Base-by-base conservation (phyloP, 2,329 filamentous ascomycete genomes). In the Curvularia eragrostidis region DNA sequence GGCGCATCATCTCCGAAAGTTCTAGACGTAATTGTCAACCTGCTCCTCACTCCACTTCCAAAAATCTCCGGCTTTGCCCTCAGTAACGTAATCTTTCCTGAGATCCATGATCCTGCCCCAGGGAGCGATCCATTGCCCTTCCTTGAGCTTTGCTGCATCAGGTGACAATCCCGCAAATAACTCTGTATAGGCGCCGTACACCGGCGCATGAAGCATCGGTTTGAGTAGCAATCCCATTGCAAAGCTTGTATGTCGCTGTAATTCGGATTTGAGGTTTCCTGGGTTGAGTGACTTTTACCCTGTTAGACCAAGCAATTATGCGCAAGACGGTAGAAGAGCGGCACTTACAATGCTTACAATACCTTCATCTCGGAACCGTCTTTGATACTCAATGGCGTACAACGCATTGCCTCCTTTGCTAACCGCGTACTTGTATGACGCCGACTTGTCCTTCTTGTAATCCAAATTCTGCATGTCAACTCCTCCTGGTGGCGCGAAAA, bases 231-330 rank as follows among this genome's bases (percentile, higher is more conserved):
- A n/a, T n/a, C n/a, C 24, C 41, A 66, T 0, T 0, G 54, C 34
- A 2, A 12, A 18, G 5, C 52, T 47, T 2, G 58, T 4, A 78
- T 69, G 79, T 73, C 32, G 77, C 76, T 58, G 77, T 72, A 52
- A 64, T 13, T 64, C 65, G 6, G 63, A 63, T 18, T 52, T 53
- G 24, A 66, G 56, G 36, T 80, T 75, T 0, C 80, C 80, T 0
- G 80, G 80, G 60, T 81, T 79, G 26, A 78, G 56, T 2, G 59
- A 18, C 56, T n/a, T 65, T 7, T 23, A n/a, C 3, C 10, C 6
- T 5, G 5, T 15, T 19, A 13, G 32, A 23, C 15, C 6, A n/a
- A n/a, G n/a, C 4, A 7, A 28, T 12, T 5, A 28, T 3, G 13
- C 6, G n/a, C n/a, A 18, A 19, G 30, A n/a, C n/a, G n/a, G n/a